Percentiles rank a stretch among this genome's conserved stretches.
These are phyloP conservation scores for Russula olivacea DNA, from an alignment of 768 basidiomycete genomes.

Conservation along the genomic window DNA sequence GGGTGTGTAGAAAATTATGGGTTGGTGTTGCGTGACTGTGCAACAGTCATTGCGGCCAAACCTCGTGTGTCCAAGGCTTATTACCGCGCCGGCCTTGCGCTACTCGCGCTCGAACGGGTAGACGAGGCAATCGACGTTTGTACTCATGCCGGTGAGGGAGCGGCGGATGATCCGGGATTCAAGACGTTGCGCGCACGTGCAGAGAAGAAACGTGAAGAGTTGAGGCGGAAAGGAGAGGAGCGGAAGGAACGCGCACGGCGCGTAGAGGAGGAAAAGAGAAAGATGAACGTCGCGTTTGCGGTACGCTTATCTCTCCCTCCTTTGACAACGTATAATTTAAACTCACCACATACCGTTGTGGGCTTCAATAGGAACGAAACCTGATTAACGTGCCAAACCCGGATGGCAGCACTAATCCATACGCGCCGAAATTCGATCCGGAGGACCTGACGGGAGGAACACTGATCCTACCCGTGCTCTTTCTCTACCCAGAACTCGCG, in stretches of 20 bases:
- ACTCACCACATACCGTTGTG: not conserved
- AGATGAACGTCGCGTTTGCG: slow-evolving; percentile 54
- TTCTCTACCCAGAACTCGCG: slow-evolving; percentile 87
- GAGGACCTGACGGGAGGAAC: slow-evolving; percentile 54
- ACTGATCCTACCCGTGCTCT: slow-evolving; percentile 81
- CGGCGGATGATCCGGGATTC: slow-evolving; percentile 52
- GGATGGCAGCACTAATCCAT: slow-evolving; percentile 48
- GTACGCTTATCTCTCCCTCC: slow-evolving; percentile 39
- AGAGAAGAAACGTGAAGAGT: slow-evolving; percentile 41
- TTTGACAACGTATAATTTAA: not conserved
- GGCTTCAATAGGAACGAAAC: slow-evolving; percentile 57
- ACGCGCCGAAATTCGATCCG: slow-evolving; percentile 58
- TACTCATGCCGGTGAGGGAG: slow-evolving; percentile 55
- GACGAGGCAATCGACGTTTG: slow-evolving; percentile 86
- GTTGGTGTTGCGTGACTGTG: slow-evolving; percentile 79
- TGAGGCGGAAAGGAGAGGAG: slow-evolving; percentile 47
- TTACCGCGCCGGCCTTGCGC: slow-evolving; percentile 77
- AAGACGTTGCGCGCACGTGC: slow-evolving; percentile 44
- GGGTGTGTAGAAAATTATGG: slow-evolving; percentile 72
- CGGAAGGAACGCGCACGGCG: slow-evolving; percentile 44
- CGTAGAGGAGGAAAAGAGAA: slow-evolving; percentile 47
- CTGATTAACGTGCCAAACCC: slow-evolving; percentile 51
- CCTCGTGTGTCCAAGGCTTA: slow-evolving; percentile 70
- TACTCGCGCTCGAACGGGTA: slow-evolving; percentile 64
- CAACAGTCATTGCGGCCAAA: slow-evolving; percentile 60